phyloP scores from a whole-genome alignment of 495 filamentous ascomycete species.

The Terfezia claveryi region DNA sequence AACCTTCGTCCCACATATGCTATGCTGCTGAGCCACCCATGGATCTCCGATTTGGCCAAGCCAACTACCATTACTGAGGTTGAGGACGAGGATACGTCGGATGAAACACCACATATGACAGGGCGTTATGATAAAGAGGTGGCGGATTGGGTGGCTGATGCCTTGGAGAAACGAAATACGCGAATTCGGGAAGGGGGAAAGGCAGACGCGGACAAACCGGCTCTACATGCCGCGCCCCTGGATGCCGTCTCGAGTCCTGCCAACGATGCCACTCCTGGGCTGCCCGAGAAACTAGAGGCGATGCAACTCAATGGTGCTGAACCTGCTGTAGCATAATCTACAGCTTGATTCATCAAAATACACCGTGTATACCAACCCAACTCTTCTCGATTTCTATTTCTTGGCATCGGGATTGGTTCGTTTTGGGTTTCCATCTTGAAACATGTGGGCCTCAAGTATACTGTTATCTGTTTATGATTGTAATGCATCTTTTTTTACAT shows the following conservation, averaged over 20 bases:
- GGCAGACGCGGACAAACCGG: conserved; percentile 35
- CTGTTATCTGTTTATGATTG: too few relatives aligned
- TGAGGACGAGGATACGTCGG: conserved; percentile 28
- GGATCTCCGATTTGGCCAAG: conserved; percentile 59
- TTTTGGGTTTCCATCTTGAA: too few relatives aligned
- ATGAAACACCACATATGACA: conserved; percentile 17
- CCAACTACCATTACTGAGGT: conserved; percentile 67
- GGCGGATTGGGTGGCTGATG: conserved; percentile 59
- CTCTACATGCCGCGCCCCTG: conserved; percentile 56
- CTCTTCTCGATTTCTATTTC: too few relatives aligned
- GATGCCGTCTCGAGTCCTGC: conserved; percentile 19
- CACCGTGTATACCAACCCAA: too few relatives aligned
- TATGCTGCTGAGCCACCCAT: conserved; percentile 70
- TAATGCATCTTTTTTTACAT: too few relatives aligned
- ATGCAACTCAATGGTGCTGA: too few relatives aligned
- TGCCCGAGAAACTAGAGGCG: too few relatives aligned
- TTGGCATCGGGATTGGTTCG: too few relatives aligned
- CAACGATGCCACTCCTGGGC: too few relatives aligned
- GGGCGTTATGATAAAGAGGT: conserved; percentile 42
- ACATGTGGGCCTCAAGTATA: too few relatives aligned
- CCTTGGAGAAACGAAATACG: conserved; percentile 36
- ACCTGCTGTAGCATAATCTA: too few relatives aligned
- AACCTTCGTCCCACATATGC: conserved; percentile 74
- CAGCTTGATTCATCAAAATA: too few relatives aligned
- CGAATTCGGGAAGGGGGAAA: conserved; percentile 25